Percentiles rank a stretch among this genome's conserved stretches.
These are phyloP conservation scores for Heimioporus sp. DNA, from an alignment of 768 basidiomycete genomes.

Conservation along the genomic window DNA sequence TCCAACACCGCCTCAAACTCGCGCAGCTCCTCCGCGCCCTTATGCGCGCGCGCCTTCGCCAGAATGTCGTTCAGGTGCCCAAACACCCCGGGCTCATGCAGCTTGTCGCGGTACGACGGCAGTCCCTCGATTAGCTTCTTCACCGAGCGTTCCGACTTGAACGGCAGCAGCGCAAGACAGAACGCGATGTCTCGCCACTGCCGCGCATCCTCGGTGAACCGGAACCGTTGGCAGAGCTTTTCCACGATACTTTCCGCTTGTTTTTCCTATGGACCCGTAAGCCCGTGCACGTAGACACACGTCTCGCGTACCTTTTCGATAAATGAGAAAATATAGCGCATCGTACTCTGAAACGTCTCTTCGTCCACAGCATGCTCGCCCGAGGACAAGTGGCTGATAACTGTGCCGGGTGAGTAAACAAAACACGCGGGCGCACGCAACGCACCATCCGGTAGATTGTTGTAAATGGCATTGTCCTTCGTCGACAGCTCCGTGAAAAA, in stretches of 20 bases:
- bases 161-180: conserved; percentile 90
- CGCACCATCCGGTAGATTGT: conserved; percentile 94
- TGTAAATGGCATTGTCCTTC: conserved; percentile 99
- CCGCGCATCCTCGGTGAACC: conserved; percentile 79
- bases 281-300: too few relatives aligned
- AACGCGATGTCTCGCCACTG: conserved; percentile 99
- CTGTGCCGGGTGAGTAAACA: neutral
- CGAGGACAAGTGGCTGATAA: conserved; percentile 87
- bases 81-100: conserved; percentile 85
- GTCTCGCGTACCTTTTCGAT: conserved; percentile 77
- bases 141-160: conserved; percentile 94
- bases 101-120: conserved; percentile 92
- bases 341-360: conserved; percentile 86
- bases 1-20: conserved; percentile 93
- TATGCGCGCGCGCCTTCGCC: conserved; percentile 88
- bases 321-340: conserved; percentile 94
- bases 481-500: conserved; percentile 96
- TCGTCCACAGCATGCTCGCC: conserved; percentile 93
- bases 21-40: conserved; percentile 84
- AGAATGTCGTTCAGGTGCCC: conserved; percentile 86
- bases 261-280: conserved; percentile 64
- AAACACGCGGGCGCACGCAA: neutral
- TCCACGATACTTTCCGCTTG: conserved; percentile 98
- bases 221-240: conserved; percentile 95
- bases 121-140: conserved; percentile 95